These are phyloP conservation scores for Fusarium pseudonygamai DNA, from an alignment of 2,329 filamentous ascomycete species.

Conservation along the genomic window DNA sequence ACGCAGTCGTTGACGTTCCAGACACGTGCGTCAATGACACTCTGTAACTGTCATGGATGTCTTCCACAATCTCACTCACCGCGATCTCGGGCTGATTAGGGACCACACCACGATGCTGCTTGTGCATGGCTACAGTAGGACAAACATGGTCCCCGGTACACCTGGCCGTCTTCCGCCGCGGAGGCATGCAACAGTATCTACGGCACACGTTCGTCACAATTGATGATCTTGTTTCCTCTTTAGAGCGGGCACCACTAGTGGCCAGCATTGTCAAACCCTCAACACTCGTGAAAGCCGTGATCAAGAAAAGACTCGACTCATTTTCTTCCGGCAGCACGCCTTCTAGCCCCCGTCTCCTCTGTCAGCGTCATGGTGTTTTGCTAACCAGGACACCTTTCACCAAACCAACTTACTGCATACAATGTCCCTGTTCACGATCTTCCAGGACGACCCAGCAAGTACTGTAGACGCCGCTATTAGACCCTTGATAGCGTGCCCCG, in stretches of 20 bases:
- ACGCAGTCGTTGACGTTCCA: not conserved
- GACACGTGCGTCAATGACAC: not conserved
- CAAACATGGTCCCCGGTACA: slow-evolving; percentile 27
- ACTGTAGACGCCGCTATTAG: slow-evolving; percentile 6
- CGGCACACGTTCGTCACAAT: slow-evolving; percentile 31
- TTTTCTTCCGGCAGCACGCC: slow-evolving; percentile 13
- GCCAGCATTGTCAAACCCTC: slow-evolving; percentile 1
- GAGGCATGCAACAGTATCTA: slow-evolving; percentile 17
- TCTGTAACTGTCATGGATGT: not conserved
- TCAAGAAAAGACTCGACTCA: not conserved
- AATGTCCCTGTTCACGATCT: slow-evolving; percentile 21
- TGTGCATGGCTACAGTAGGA: slow-evolving; percentile 14
- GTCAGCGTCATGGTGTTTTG: slow-evolving; percentile 4
- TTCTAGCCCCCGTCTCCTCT: slow-evolving; percentile 18
- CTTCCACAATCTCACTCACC: slow-evolving; percentile 36
- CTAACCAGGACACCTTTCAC: slow-evolving; percentile 1
- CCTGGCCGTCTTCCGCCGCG: slow-evolving; percentile 34
- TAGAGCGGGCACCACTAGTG: slow-evolving; percentile 36
- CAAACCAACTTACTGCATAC: not conserved
- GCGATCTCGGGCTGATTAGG: slow-evolving; percentile 39
- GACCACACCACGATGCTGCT: slow-evolving; percentile 12
- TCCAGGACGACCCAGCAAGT: slow-evolving; percentile 16
- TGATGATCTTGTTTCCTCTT: slow-evolving; percentile 41
- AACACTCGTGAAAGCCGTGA: not conserved
- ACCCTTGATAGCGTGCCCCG: slow-evolving; percentile 37